These are phyloP conservation scores for Fusarium abutilonis DNA, from an alignment of 2,329 filamentous ascomycete genomes.

Conservation along the genomic window DNA sequence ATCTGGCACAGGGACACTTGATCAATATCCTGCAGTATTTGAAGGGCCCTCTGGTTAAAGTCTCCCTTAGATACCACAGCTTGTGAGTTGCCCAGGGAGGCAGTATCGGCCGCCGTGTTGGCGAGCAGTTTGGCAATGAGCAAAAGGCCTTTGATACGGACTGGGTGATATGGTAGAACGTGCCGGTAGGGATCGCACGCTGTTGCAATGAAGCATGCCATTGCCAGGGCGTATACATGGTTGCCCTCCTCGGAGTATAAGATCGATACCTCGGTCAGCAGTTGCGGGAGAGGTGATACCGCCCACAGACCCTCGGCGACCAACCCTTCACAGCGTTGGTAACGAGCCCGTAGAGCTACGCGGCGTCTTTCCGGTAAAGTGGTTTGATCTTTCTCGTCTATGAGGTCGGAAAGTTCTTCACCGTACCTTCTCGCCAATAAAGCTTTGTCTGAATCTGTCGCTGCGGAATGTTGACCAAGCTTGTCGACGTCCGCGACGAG, in stretches of 20 bases:
- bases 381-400: conserved; percentile 40
- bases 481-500: conserved; percentile 54
- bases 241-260: conserved; percentile 57
- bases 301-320: conserved; percentile 55
- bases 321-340: conserved; percentile 41
- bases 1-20: conserved; percentile 65
- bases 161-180: conserved; percentile 60
- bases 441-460: conserved; percentile 28
- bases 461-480: conserved; percentile 45
- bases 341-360: conserved; percentile 34
- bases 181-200: conserved; percentile 61
- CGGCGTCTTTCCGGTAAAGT: conserved; percentile 45
- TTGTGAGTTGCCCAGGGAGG: conserved; percentile 43
- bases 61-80: conserved; percentile 36
- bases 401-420: conserved; percentile 45
- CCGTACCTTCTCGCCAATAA: conserved; percentile 29
- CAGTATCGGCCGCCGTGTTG: conserved; percentile 57
- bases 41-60: conserved; percentile 41
- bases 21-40: conserved; percentile 57
- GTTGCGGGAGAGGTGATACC: conserved; percentile 58
- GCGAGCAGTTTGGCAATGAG: conserved; percentile 63
- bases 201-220: conserved; percentile 59
- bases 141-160: conserved; percentile 62
- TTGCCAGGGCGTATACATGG: conserved; percentile 56
- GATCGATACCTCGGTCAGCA: conserved; percentile 57